phyloP scores from a whole-genome alignment of 2,329 filamentous ascomycete genomes.

The Neodidymelliopsis sp. region DNA sequence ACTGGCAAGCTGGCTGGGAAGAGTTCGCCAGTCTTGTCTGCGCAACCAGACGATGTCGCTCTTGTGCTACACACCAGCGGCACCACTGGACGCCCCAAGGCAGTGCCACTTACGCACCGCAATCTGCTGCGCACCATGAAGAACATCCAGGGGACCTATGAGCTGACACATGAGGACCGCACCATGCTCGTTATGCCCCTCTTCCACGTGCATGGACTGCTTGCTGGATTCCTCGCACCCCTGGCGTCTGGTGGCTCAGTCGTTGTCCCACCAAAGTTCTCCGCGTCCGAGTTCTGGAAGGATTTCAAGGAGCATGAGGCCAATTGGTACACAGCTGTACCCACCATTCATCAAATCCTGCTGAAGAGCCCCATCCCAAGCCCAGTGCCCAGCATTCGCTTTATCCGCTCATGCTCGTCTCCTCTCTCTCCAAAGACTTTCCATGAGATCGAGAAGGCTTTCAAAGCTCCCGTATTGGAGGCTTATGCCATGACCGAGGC shows the following conservation, averaged over 20 bases:
- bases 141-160: slow-evolving; percentile 81
- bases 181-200: slow-evolving; percentile 90
- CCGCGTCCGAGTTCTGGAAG: slow-evolving; percentile 81
- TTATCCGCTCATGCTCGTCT: slow-evolving; percentile 87
- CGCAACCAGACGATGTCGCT: slow-evolving; percentile 80
- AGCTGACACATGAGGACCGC: slow-evolving; percentile 73
- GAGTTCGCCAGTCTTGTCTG: slow-evolving; percentile 57
- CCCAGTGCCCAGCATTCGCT: slow-evolving; percentile 76
- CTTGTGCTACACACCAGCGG: slow-evolving; percentile 85
- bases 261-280: slow-evolving; percentile 80
- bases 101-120: slow-evolving; percentile 78
- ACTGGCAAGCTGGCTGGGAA: slow-evolving; percentile 69
- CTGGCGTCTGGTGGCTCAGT: slow-evolving; percentile 79
- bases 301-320: slow-evolving; percentile 77
- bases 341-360: slow-evolving; percentile 89
- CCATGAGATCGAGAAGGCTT: slow-evolving; percentile 76
- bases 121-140: slow-evolving; percentile 84
- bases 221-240: slow-evolving; percentile 82
- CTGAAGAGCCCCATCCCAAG: slow-evolving; percentile 74
- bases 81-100: slow-evolving; percentile 85
- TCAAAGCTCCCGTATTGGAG: slow-evolving; percentile 82
- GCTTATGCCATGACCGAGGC: slow-evolving; percentile 95
- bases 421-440: slow-evolving; percentile 83
- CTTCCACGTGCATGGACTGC: slow-evolving; percentile 88
- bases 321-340: slow-evolving; percentile 94